Percentiles rank a stretch among this genome's conserved stretches.
Evolutionary conservation across 208 protist species (phyloP).

Genomic region (Wallacemonas sp.): DNA sequence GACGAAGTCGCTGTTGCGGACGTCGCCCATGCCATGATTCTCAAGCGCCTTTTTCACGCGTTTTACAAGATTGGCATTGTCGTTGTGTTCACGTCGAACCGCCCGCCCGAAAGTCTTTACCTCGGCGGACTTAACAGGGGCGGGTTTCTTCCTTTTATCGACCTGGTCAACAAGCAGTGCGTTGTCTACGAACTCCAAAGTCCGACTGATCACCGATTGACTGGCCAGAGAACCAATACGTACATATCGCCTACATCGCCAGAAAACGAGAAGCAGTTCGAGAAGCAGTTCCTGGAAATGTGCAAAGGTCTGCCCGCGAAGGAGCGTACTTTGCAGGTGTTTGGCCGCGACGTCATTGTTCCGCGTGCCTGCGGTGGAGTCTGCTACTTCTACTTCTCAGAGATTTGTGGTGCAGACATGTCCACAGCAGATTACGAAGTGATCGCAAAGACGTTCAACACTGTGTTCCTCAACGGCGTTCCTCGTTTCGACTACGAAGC

Average conservation of each 20-base stretch:
- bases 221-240: constrained; percentile 60
- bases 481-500: constrained; percentile 73
- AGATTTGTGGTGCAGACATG: constrained; percentile 70
- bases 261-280: constrained; percentile 65
- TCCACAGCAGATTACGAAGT: constrained; percentile 85
- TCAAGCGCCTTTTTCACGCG: constrained; percentile 89
- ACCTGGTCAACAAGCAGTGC: constrained; percentile 88
- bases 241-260: constrained; percentile 62
- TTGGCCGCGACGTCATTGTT: constrained; percentile 78
- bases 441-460: constrained; percentile 87
- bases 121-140: constrained; percentile 92
- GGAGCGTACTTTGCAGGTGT: constrained; percentile 52
- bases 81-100: constrained; percentile 94
- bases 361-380: constrained; percentile 61
- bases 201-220: constrained; percentile 91
- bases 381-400: constrained; percentile 80
- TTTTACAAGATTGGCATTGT: constrained; percentile 92
- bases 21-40: constrained; percentile 95
- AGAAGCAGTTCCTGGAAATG: constrained; percentile 76
- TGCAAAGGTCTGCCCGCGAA: constrained; percentile 78
- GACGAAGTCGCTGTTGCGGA: constrained; percentile 93
- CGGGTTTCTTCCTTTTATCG: constrained; percentile 95
- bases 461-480: constrained; percentile 84
- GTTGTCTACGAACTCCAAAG: constrained; percentile 88
- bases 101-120: constrained; percentile 86